Evolutionary conservation across 140 eudicot species (phyloP).

Genomic region (Bidens hawaiensis): DNA sequence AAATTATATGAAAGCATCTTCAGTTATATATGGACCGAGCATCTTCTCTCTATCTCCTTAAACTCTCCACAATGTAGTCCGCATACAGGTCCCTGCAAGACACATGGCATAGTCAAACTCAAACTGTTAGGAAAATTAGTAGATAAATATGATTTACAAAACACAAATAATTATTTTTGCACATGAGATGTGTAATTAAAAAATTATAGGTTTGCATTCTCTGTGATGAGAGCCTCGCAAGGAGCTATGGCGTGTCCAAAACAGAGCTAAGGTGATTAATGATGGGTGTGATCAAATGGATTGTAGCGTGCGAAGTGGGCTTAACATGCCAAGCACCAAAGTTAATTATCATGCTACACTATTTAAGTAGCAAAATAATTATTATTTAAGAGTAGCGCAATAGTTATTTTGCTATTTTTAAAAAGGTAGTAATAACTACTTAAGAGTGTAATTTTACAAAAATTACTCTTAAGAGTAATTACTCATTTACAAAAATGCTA

Average conservation of each 20-base stretch:
- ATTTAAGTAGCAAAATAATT: no score
- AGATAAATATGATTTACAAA: neutral
- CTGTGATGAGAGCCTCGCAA: neutral
- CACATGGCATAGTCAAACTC: neutral
- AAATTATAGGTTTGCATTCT: neutral
- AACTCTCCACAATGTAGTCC: constrained; percentile 59
- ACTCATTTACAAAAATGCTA: no score
- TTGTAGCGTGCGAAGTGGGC: no score
- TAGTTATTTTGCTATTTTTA: no score
- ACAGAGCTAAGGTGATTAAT: neutral
- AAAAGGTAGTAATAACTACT: no score
- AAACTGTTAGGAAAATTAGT: neutral
- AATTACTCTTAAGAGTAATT: no score
- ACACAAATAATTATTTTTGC: neutral
- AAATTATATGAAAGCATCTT: constrained; percentile 24
- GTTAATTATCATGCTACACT: no score
- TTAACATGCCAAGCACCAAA: no score
- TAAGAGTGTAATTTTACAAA: no score
- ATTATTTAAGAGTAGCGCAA: no score
- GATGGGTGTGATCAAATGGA: no score
- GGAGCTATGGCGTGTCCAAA: neutral
- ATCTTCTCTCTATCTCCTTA: constrained; percentile 49
- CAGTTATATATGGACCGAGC: constrained; percentile 7
- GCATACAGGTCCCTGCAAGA: constrained; percentile 61
- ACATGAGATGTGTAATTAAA: neutral